Evolutionary conservation across 2,329 filamentous ascomycete genomes (phyloP), one percentile per base, ranked within the genome.

Genomic region (Cladophialophora yegresii): DNA sequence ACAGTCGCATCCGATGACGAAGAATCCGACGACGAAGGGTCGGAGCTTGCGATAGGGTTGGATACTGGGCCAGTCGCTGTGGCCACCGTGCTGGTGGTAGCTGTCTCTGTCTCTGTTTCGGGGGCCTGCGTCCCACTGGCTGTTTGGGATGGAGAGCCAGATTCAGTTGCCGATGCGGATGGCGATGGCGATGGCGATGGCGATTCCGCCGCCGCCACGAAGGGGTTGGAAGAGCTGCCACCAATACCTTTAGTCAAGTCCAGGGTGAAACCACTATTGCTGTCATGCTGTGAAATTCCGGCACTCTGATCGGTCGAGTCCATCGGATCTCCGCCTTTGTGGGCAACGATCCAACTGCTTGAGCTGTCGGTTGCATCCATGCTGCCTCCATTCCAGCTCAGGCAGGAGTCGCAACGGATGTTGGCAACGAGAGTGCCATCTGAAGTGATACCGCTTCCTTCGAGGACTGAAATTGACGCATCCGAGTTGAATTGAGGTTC

Each of bases 401-500:
- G 72, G 70, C 84, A 86, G 65, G 81, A 84, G 26, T 81, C 81
- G 66, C 84, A 86, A 68, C 75, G 79, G 23, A 87, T 76, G 70
- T 86, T 86, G 16, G 84, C 84, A 23, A 78, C 79, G 81, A 87
- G 84, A 20, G 78, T 75, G 22, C 81, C 81, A 69, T 82, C 77
- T 12, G 74, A 73, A 4, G 74, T 72, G 4, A 86, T 81, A 1
- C 84, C 83, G 2, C 81, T 82, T 3, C 84, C 84, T 50, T 79
- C 82, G 0, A 87, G 76, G 2, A 86, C 69, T 12, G 78, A 79
- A 20, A 84, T 75, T 59, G 82, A 68, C 1, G 81, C 76, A 28
- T 73, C 70, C 2, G 73, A 73, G 65, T 82, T 79, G 60, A 77
- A 72, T 16, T 71, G 66, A 1, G 84, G 84, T 66, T 76, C 68